Evolutionary conservation across 441 rosid genomes (phyloP), one percentile per base, ranked within the genome.

Genomic region (Aleurites moluccanus): DNA sequence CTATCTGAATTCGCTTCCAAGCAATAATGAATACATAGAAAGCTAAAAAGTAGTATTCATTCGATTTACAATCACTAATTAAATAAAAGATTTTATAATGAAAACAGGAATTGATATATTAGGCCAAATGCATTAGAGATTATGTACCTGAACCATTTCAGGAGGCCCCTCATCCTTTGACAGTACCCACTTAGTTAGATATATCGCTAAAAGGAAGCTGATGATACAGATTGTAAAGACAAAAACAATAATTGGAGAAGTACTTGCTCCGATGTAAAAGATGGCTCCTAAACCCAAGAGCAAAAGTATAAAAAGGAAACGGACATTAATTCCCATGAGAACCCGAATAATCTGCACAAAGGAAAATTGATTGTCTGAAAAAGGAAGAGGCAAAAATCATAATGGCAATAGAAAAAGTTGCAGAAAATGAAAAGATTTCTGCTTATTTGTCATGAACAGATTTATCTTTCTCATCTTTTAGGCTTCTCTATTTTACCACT

Each of bases 91-190:
- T 15, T 10, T 21, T n/a, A 49, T 16, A 63, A 33, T 13, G 13
- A 53, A 60, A 33, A 45, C 47, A 2, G 50, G 38, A 47, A 73
- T 64, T 40, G 52, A 81, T 10, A 23, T 40, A n/a, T 53, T 69
- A 64, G 53, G 44, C 33, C 50, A 16, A 69, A 59, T 16, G 69
- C 59, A 67, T 55, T 38, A 38, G 60, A 21, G 78, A 73, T 70
- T 71, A 80, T 28, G 65, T 85, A 93, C 99, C 98, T 93, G 88
- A 79, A 60, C 85, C 99, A 96, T 93, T 88, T 96, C 98, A 30
- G 96, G 92, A 82, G 99, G 99, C 14, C 98, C 99, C 87, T 93
- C 99, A 79, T 96, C 99, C 90, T 93, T 96, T 15, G 98, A 82
- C 61, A 96, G 90, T 38, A 93, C 99, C 99, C 99, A 96, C 85